Evolutionary conservation across 2,329 filamentous ascomycete species (phyloP), one percentile per base, ranked within the genome.

Genomic region (Niveomyces coronatus): DNA sequence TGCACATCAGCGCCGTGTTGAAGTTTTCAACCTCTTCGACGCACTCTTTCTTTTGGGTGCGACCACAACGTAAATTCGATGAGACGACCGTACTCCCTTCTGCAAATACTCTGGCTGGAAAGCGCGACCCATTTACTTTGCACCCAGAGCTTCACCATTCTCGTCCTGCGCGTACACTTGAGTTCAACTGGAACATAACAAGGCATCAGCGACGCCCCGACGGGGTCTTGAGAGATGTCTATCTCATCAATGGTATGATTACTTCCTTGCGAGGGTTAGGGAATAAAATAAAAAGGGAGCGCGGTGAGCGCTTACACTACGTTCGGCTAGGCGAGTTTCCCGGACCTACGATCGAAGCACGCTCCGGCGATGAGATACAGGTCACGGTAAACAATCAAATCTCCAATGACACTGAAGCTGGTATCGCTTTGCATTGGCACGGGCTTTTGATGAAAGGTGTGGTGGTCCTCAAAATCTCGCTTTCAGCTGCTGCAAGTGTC

Each of bases 401-500:
- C 49, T 22, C 43, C 13, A 51, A 57, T 26, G 47, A 45, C 32
- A 60, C 54, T 15, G 35, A 35, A 14, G 35, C 28, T 8, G 42
- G 42, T 37, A 76, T 77, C 3, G 70, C 68, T 35, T 62, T 83
- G n/a, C 79, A 84, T 50, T 83, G 77, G 58, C 79, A 84, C 49
- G 79, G 79, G 18, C 64, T 83, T 44, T 76, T 73, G 47, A 76
- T 80, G 54, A 71, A 71, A 44, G 71, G 71, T 15, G 74, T 72
- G 0, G 74, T 65, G 11, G 68, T 71, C n/a, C n/a, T n/a, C n/a
- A n/a, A n/a, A n/a, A n/a, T n/a, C n/a, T n/a, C 9, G 10, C n/a
- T n/a, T n/a, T 16, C n/a, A 9, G 17, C 10, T 8, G 9, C 8
- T 28, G n/a, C 14, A 16, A 14, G 7, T n/a, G 11, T 13, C 24